Base-by-base conservation (phyloP, 805 yeast genomes). In the Lipomyces lipofer region DNA sequence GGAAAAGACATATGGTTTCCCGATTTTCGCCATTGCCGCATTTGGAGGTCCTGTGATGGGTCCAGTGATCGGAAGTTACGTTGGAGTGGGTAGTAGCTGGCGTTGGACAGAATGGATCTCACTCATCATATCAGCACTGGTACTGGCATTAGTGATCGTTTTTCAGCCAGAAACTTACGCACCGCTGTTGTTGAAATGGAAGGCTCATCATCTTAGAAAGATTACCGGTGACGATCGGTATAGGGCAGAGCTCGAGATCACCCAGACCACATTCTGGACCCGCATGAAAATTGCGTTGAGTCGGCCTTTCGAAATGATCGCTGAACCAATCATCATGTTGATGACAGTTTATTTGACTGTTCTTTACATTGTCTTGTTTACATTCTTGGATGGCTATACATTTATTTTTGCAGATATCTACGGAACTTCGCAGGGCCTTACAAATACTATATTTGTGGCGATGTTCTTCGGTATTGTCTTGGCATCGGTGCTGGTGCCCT, bases 141-240 rank as follows among this genome's bases (percentile, higher is more conserved):
- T 78, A 12, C 62, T 73, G 1, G 64, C 77, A 1, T 22, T 52
- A 8, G 52, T 59, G 29, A 45, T 66, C 7, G 36, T 79, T 3
- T 65, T 78, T 21, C 78, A 87, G 42, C 95, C 95, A n/a, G 96
- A 89, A 73, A 89, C 96, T 13, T 87, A 84, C 69, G 89, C 92
- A 2, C 96, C 96, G 5, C 86, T 84, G 12, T 82, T 89, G 49
- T 73, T 88, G 58, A 84, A 83, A 66, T 77, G 68, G 50, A 81
- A 85, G 69, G 95, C 96, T 25, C 70, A 71, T 52, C 78, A 72
- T 65, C 66, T 88, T 59, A 81, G 95, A 15, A 62, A 59, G 27
- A 56, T 51, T 5, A 73, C 76, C 1, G 78, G 78, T 1, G 74
- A 75, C 55, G 49, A 63, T 8, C 61, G 69, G 8, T 70, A 67